Evolutionary conservation across 73 alveolate genomes (phyloP).

Genomic region (Paramecium primaurelia): DNA sequence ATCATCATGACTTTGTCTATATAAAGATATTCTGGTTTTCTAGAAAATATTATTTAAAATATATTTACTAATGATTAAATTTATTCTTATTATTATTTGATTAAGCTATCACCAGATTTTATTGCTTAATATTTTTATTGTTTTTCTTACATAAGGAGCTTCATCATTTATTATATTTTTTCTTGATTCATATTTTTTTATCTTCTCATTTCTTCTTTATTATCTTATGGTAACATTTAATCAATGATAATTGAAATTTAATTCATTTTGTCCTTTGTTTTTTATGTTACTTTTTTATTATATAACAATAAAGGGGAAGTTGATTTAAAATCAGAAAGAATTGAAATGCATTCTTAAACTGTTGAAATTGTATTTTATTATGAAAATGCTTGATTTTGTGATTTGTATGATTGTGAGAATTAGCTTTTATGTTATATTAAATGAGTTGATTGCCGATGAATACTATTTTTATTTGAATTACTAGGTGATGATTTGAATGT

Average conservation of each 20-base stretch:
- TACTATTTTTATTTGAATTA: not conserved
- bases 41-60: not conserved
- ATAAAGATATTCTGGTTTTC: not conserved
- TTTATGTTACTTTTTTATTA: not conserved
- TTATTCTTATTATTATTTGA: not conserved
- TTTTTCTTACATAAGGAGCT: not conserved
- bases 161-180: not conserved
- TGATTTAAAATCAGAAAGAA: not conserved
- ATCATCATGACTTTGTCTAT: not conserved
- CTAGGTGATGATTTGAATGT: not conserved
- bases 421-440: not conserved
- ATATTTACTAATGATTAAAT: not conserved
- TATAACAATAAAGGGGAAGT: not conserved
- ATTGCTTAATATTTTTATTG: not conserved
- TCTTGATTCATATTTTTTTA: not conserved
- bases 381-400: not conserved
- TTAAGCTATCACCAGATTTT: not conserved
- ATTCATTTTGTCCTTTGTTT: not conserved
- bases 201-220: not conserved
- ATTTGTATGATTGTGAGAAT: not conserved
- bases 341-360: not conserved
- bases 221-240: not conserved
- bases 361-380: not conserved
- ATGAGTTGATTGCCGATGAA: not conserved
- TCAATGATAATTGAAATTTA: not conserved